Percentiles rank a stretch among this genome's conserved stretches.
These are phyloP conservation scores for Pleurostoma richardsiae DNA, from an alignment of 2,329 filamentous ascomycete genomes.

Conservation along the genomic window DNA sequence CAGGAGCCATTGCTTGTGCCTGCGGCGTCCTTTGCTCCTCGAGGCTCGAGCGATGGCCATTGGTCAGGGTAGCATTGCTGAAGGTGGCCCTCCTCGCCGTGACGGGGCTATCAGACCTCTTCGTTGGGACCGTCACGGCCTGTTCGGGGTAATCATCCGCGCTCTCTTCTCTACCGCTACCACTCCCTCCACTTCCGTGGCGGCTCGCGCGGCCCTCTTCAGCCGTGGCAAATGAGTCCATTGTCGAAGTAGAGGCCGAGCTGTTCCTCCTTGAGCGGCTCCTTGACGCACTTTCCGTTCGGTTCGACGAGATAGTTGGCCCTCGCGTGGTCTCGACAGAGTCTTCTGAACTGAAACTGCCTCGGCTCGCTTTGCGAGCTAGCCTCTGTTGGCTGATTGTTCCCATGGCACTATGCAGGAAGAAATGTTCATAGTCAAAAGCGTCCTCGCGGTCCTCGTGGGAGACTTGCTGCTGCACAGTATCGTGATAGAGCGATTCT, in stretches of 20 bases:
- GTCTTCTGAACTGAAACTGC: conserved; percentile 53
- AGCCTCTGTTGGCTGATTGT: conserved; percentile 58
- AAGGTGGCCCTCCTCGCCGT: conserved; percentile 19
- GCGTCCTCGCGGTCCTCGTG: conserved; percentile 93
- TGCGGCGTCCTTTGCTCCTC: conserved; percentile 13
- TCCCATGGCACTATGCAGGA: conserved; percentile 87
- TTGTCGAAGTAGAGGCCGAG: conserved; percentile 42
- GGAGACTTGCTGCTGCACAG: conserved; percentile 56
- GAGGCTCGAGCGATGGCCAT: conserved; percentile 8
- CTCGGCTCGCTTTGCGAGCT: conserved; percentile 37
- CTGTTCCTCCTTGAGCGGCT: conserved; percentile 32
- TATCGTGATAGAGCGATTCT: conserved; percentile 59
- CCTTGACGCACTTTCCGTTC: conserved; percentile 5
- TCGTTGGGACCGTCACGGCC: conserved; percentile 1
- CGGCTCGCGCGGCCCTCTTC: conserved; percentile 42
- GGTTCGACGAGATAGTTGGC: conserved; percentile 21
- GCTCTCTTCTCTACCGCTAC: conserved; percentile 15
- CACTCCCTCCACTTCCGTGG: conserved; percentile 11
- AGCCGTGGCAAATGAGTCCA: conserved; percentile 53
- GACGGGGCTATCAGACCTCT: conserved; percentile 21
- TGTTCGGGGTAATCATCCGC: conserved; percentile 15
- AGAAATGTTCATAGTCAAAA: conserved; percentile 96
- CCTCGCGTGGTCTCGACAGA: conserved; percentile 59
- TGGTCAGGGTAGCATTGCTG: not conserved
- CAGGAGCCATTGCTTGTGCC: conserved; percentile 21